Evolutionary conservation across 73 alveolate genomes (phyloP).

Genomic region (Uronychia setigera): DNA sequence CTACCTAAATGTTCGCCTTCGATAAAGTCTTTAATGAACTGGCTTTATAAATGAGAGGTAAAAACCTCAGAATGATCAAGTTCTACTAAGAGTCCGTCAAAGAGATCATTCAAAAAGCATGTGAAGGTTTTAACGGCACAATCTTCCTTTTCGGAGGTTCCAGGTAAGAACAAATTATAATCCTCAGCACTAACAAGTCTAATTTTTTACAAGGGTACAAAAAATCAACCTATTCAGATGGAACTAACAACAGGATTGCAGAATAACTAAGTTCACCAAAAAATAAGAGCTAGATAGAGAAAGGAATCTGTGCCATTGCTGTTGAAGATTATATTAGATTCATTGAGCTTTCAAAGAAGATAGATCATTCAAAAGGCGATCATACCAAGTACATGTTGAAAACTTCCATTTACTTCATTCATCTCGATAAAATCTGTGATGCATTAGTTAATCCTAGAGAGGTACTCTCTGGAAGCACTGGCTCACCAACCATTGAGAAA

Average conservation of each 20-base stretch:
- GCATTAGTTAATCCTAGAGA: not conserved
- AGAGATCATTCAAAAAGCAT: not conserved
- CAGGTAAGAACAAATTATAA: not conserved
- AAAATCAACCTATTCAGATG: not conserved
- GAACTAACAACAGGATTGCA: not conserved
- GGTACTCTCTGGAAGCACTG: not conserved
- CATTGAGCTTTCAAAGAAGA: not conserved
- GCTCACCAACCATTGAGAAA: not conserved
- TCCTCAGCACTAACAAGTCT: not conserved
- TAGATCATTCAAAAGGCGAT: not conserved
- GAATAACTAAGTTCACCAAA: not conserved
- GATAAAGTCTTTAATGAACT: not conserved
- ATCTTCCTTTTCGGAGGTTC: not conserved
- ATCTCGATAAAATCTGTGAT: not conserved
- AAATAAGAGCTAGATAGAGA: not conserved
- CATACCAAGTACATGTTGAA: not conserved
- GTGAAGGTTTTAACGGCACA: not conserved
- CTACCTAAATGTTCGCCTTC: not conserved
- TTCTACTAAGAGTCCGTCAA: not conserved
- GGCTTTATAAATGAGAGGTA: not conserved
- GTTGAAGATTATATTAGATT: not conserved
- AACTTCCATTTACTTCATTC: not conserved
- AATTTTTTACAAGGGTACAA: not conserved
- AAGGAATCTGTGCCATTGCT: not conserved
- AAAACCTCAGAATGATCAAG: not conserved